phyloP scores from a whole-genome alignment of 2,329 filamentous ascomycete genomes.

The Dendryphion nanum region DNA sequence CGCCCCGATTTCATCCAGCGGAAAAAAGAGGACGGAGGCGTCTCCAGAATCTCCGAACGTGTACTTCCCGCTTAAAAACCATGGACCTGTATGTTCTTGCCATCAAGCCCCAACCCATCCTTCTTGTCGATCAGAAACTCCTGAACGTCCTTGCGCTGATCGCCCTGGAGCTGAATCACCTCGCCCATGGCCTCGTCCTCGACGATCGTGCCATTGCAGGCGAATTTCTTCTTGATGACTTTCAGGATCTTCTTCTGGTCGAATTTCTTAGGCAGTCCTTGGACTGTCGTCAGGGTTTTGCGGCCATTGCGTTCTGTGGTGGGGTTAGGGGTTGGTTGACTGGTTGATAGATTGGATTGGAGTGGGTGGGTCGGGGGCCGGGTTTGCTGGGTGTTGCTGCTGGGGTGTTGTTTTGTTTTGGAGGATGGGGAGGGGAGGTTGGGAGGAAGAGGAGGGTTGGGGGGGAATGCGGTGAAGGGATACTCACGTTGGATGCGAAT shows the following conservation, averaged over 20 bases:
- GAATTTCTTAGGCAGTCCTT: conserved; percentile 97
- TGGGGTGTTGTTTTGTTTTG: too few species aligned
- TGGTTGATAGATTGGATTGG: not conserved
- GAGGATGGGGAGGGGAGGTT: not conserved
- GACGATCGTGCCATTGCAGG: conserved; percentile 99
- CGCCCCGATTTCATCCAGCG: too few species aligned
- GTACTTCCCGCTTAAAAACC: conserved; percentile 1
- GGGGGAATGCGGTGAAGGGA: not conserved
- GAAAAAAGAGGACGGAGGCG: too few species aligned
- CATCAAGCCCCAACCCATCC: conserved; percentile 88
- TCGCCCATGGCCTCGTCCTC: conserved; percentile 95
- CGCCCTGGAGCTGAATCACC: conserved; percentile 99
- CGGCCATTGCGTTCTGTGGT: conserved; percentile 97
- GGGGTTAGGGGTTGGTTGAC: not conserved
- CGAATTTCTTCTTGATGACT: conserved; percentile 99
- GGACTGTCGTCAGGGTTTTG: conserved; percentile 99
- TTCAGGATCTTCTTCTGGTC: conserved; percentile 99
- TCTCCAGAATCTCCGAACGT: too few species aligned
- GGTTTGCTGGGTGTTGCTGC: too few species aligned
- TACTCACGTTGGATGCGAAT: conserved; percentile 86
- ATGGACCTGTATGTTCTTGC: conserved; percentile 83
- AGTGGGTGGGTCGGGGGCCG: too few species aligned
- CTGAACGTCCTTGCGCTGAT: conserved; percentile 98
- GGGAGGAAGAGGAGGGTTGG: not conserved
- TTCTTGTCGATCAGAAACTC: conserved; percentile 97